These are phyloP conservation scores for Amesomyces nigricolor DNA, from an alignment of 2,329 filamentous ascomycete genomes.

Conservation along the genomic window DNA sequence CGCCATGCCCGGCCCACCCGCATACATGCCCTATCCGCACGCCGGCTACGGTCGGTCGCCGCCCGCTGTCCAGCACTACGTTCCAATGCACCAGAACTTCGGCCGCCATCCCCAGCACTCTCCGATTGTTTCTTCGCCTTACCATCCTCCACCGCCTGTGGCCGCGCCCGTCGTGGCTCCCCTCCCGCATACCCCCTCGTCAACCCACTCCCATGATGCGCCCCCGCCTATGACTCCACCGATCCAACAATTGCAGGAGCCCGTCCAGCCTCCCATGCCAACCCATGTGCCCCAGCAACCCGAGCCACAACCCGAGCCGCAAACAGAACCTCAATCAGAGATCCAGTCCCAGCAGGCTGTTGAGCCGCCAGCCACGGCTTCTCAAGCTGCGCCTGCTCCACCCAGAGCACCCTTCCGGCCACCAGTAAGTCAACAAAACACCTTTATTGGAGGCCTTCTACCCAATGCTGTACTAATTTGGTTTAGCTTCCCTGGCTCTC, in stretches of 20 bases:
- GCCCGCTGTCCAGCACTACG: conserved; percentile 50
- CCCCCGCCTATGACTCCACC: conserved; percentile 43
- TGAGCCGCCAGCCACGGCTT: conserved; percentile 9
- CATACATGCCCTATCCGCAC: conserved; percentile 45
- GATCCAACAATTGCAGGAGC: conserved; percentile 37
- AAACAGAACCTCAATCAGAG: conserved; percentile 2
- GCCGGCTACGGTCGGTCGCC: conserved; percentile 42
- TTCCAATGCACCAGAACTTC: conserved; percentile 47
- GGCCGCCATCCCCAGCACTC: conserved; percentile 41
- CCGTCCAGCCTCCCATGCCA: not conserved
- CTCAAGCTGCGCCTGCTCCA: not conserved
- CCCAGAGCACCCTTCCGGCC: conserved; percentile 37
- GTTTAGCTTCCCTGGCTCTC: conserved; percentile 55
- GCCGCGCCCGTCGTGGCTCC: conserved; percentile 39
- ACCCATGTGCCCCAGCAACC: conserved; percentile 8
- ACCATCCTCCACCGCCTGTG: conserved; percentile 47
- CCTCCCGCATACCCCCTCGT: conserved; percentile 47
- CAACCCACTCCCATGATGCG: conserved; percentile 39
- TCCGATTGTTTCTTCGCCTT: conserved; percentile 46
- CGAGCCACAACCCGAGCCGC: conserved; percentile 2
- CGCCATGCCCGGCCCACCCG: conserved; percentile 37
- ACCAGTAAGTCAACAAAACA: conserved; percentile 42
- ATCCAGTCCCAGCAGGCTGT: conserved; percentile 8
- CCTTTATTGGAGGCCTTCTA: not conserved
- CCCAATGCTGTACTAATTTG: conserved; percentile 27